Base-by-base conservation (phyloP, 2,329 filamentous ascomycete species). In the Penicillium sp. region DNA sequence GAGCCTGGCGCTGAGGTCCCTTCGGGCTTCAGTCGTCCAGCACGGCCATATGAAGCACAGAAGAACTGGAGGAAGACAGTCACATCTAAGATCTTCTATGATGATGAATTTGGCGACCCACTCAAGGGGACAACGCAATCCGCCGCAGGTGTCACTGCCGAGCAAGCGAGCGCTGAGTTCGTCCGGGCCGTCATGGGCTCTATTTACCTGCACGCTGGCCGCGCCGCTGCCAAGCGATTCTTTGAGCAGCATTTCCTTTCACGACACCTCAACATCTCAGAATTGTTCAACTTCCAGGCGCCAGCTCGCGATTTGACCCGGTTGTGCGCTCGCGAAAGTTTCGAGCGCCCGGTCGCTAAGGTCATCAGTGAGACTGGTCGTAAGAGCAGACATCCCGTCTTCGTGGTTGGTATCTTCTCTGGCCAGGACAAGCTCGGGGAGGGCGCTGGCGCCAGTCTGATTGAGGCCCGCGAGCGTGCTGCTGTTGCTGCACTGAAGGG, bases 361-460 rank as follows among this genome's bases (percentile, higher is more conserved):
- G 83, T 99, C 50, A 82, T 96, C 64, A 90, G 87, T 65, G 94
- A 99, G 79, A 97, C 94, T 3, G 94, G 94, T 70, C 85, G 94
- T 55, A 74, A 83, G 63, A 94, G 89, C 66, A 84, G 89, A 71
- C 89, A 89, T 55, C 93, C 94, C 14, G 94, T 99, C 14, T 97
- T 88, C 68, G 86, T 97, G 29, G 92, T 99, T 13, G 94, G 93
- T 55, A 92, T 99, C 58, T 99, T 89, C 78, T 95, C 89, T 62
- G 94, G 93, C 47, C 80, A 81, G 57, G 92, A 99, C 71, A 93
- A 94, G 81, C 80, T 99, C 39, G 94, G 93, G 52, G 93, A 99
- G 77, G 94, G 87, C n/a, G 82, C 86, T 18, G 94, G 89, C 23
- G 78, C 87, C 45, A 92, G 84, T 73, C 78, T 97, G 53, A 81